Evolutionary conservation across 1,139 yeast genomes (phyloP).

Genomic region (Pichia kudriavzevii): DNA sequence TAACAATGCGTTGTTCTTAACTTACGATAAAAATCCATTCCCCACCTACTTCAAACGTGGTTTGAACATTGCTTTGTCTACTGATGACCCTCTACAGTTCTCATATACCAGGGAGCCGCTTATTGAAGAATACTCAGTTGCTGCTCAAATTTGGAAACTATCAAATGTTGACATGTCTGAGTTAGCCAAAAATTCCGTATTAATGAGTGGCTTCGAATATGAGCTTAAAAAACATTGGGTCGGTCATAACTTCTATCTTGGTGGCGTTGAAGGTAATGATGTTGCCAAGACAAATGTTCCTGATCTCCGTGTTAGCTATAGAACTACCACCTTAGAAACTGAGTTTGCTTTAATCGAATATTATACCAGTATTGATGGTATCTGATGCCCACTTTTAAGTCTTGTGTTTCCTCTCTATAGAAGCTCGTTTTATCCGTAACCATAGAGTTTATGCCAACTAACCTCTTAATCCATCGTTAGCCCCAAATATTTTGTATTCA

Average conservation of each 20-base stretch:
- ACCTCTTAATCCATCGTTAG: conserved; percentile 1
- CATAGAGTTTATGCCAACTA: too few species aligned
- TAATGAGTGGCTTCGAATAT: conserved; percentile 89
- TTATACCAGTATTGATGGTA: conserved; percentile 33
- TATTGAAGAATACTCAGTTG: conserved; percentile 95
- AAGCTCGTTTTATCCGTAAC: too few species aligned
- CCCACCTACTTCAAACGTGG: conserved; percentile 86
- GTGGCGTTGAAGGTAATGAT: conserved; percentile 72
- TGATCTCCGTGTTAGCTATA: conserved; percentile 69
- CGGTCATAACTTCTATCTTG: conserved; percentile 56
- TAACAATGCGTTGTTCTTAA: conserved; percentile 89
- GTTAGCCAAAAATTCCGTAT: conserved; percentile 71
- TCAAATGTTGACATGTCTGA: conserved; percentile 97
- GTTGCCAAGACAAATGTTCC: conserved; percentile 95
- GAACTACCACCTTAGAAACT: conserved; percentile 72
- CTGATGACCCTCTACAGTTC: conserved; percentile 92
- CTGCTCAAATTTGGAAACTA: conserved; percentile 91
- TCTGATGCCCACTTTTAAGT: background rate
- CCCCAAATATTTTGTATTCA: conserved; percentile 21
- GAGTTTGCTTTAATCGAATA: conserved; percentile 67
- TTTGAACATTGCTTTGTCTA: conserved; percentile 81
- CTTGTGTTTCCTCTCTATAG: too few species aligned
- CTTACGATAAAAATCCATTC: conserved; percentile 93
- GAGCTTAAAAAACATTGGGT: conserved; percentile 86
- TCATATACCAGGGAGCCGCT: conserved; percentile 97